These are phyloP conservation scores for Posidonia australis DNA, from an alignment of 106 monocot genomes.

Conservation along the genomic window DNA sequence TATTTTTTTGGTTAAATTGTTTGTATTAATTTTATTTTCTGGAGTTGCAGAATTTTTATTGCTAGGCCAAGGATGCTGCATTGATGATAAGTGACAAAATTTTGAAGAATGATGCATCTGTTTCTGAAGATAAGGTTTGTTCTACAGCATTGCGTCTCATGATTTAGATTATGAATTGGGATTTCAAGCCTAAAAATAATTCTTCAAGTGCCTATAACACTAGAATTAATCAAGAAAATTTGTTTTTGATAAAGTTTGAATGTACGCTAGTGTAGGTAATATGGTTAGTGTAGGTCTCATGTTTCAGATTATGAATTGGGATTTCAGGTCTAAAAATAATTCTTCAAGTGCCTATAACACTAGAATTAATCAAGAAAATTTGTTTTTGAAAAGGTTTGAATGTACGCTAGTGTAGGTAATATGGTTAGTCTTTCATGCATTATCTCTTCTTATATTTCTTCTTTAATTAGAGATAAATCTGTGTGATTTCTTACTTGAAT, in stretches of 20 bases:
- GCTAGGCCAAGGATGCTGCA: constrained; percentile 86
- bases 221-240: no score
- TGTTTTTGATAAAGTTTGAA: no score
- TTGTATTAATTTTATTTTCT: no score
- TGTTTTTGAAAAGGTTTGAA: no score
- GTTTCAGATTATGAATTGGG: no score
- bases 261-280: constrained; percentile 61
- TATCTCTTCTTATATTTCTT: constrained; percentile 3
- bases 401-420: constrained; percentile 61
- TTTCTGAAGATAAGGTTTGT: constrained; percentile 65
- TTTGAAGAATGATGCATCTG: constrained; percentile 19
- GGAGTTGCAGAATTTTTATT: constrained; percentile 91
- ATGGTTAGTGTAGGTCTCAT: no score
- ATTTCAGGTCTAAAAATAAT: no score
- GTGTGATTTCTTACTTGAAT: no score
- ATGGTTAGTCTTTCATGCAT: constrained; percentile 3
- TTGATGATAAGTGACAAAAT: constrained; percentile 31
- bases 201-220: no score
- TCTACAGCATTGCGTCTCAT: constrained; percentile 72
- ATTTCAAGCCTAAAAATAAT: constrained; percentile 34
- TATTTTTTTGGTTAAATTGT: not conserved
- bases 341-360: constrained; percentile 34
- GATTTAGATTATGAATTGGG: constrained; percentile 92
- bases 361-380: no score
- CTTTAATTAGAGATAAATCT: no score